Conservation (phyloP, 495 filamentous ascomycete species). For the Talaromyces proteolyticus region DNA sequence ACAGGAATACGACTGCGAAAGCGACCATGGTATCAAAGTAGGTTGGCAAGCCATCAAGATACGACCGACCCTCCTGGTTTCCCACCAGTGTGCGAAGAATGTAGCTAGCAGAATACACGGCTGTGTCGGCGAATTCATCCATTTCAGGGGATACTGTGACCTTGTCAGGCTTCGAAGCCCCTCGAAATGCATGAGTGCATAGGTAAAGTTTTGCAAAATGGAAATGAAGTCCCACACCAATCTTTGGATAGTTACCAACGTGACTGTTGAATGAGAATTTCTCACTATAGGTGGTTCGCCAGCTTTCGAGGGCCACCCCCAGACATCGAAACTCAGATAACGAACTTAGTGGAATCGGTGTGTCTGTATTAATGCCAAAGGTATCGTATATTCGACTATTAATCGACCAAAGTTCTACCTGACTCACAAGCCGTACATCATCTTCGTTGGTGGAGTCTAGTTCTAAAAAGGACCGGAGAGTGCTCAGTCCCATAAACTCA, state of each 20-base stretch:
- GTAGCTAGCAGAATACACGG: not conserved
- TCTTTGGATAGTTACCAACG: not conserved
- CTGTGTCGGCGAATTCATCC: not conserved
- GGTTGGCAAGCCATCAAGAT: conserved; percentile 35
- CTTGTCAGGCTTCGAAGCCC: not conserved
- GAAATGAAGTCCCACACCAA: conserved; percentile 7
- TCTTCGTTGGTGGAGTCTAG: conserved; percentile 1
- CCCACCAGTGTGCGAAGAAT: too few relatives aligned
- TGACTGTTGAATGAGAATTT: too few relatives aligned
- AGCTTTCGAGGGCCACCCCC: conserved; percentile 8
- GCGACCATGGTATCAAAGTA: conserved; percentile 43
- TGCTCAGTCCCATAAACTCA: conserved; percentile 4
- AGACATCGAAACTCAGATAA: conserved; percentile 8
- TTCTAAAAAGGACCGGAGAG: conserved; percentile 1
- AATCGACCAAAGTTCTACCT: conserved; percentile 19
- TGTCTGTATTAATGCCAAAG: conserved; percentile 10
- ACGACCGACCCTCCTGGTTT: too few relatives aligned
- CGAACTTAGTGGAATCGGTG: too few relatives aligned
- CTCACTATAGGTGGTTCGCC: conserved; percentile 8
- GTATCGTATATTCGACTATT: conserved; percentile 15
- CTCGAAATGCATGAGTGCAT: conserved; percentile 11
- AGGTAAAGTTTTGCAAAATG: conserved; percentile 14
- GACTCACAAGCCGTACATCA: conserved; percentile 13
- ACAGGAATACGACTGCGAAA: conserved; percentile 38
- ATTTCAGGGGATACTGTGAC: not conserved